Percentiles rank a stretch among this genome's conserved stretches.
phyloP scores from a whole-genome alignment of 495 filamentous ascomycete genomes.

The Darksidea phi region DNA sequence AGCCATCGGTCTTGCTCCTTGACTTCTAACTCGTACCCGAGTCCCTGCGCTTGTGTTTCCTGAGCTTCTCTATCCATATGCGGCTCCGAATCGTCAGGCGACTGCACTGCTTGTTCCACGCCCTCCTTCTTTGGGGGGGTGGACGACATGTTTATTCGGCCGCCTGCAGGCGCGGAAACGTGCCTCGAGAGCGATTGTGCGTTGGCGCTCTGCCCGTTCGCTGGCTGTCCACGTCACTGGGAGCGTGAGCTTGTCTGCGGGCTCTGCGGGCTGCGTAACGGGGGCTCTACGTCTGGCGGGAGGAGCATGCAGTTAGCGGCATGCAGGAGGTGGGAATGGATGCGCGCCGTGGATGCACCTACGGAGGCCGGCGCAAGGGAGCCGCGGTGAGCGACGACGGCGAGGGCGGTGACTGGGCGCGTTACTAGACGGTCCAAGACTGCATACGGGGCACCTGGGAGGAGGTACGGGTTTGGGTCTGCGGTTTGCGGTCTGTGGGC shows the following conservation, averaged over 20 bases:
- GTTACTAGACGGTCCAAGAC: constrained; percentile 8
- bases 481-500: background rate
- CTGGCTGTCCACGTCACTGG: constrained; percentile 43
- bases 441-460: no score
- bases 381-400: background rate
- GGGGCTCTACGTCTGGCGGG: constrained; percentile 9
- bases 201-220: constrained; percentile 43
- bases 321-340: constrained; percentile 19
- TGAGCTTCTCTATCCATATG: constrained; percentile 69
- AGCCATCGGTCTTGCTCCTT: constrained; percentile 99
- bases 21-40: constrained; percentile 93
- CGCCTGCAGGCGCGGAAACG: constrained; percentile 58
- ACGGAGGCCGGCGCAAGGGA: constrained; percentile 6
- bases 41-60: constrained; percentile 60
- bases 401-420: background rate
- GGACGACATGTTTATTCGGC: constrained; percentile 84
- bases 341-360: constrained; percentile 3
- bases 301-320: constrained; percentile 31
- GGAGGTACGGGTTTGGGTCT: background rate
- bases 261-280: constrained; percentile 32
- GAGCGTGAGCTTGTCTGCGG: constrained; percentile 28
- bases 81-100: constrained; percentile 77
- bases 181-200: constrained; percentile 34
- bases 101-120: constrained; percentile 88
- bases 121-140: constrained; percentile 80